Percentiles rank a stretch among this genome's conserved stretches.
Conservation (phyloP, 305 asterid genomes). For the Fraxinus sp. region DNA sequence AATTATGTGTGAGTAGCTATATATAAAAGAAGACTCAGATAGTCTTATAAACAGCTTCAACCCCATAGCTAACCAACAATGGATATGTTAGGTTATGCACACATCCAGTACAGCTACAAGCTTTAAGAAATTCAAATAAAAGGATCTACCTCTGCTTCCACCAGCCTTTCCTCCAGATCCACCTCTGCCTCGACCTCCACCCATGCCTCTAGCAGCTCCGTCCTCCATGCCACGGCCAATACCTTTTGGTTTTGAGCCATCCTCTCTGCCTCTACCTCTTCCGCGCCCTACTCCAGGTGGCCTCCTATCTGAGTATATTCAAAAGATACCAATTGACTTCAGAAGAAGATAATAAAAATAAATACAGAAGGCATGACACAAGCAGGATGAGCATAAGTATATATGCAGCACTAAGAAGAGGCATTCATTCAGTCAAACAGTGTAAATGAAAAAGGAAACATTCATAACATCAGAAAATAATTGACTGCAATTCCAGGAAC, state of each 20-base stretch:
- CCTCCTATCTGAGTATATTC: constrained; percentile 46
- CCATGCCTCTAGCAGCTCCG: constrained; percentile 49
- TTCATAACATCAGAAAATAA: background rate
- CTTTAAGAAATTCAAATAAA: background rate
- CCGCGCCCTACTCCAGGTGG: constrained; percentile 78
- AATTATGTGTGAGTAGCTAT: background rate
- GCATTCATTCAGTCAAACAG: background rate
- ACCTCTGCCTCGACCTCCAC: constrained; percentile 43
- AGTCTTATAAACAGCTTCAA: background rate
- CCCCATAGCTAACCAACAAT: background rate
- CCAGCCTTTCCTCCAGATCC: constrained; percentile 1
- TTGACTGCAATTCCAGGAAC: background rate
- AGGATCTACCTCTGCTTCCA: constrained; percentile 44
- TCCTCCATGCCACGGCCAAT: constrained; percentile 58
- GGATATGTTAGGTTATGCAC: background rate
- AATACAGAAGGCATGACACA: background rate
- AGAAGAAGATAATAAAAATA: background rate
- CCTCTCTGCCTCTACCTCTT: constrained; percentile 65
- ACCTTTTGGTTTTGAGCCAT: constrained; percentile 43
- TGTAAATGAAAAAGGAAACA: background rate
- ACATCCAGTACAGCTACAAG: background rate
- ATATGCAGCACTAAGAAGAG: background rate
- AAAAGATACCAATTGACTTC: background rate
- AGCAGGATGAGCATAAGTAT: background rate
- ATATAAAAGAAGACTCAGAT: background rate